Evolutionary conservation across 345 rosid genomes (phyloP).

Genomic region (Streptanthus diversifolius): DNA sequence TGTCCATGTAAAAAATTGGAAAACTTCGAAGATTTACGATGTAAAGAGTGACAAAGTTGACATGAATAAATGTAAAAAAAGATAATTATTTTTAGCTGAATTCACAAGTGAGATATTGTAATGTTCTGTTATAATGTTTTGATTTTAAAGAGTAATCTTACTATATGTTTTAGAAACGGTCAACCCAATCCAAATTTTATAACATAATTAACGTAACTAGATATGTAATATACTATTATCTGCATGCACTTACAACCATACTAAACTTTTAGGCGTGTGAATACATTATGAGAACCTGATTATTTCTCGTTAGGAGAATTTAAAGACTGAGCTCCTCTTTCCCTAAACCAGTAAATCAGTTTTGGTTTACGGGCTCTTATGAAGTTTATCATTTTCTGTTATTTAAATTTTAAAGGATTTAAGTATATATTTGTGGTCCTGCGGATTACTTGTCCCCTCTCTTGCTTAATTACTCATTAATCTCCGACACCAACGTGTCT

Average conservation of each 20-base stretch:
- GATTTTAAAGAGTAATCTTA: neutral
- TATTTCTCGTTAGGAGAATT: neutral
- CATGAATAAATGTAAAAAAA: neutral
- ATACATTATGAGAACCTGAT: neutral
- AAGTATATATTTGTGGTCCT: slow-evolving; percentile 29
- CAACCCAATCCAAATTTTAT: neutral
- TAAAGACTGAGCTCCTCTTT: neutral
- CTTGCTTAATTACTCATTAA: slow-evolving; percentile 20
- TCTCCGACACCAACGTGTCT: slow-evolving; percentile 17
- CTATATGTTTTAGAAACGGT: neutral
- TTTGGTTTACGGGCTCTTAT: slow-evolving; percentile 2
- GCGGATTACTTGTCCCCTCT: slow-evolving; percentile 23
- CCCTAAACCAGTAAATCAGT: neutral
- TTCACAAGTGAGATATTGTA: neutral
- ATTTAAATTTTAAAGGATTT: neutral
- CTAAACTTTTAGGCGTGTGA: neutral
- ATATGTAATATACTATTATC: neutral
- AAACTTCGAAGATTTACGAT: neutral
- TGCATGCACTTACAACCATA: neutral
- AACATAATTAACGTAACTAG: neutral
- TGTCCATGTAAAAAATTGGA: neutral
- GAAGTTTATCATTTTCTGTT: neutral
- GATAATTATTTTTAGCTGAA: neutral
- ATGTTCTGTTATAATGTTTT: neutral
- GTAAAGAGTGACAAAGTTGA: neutral